A percentile compares a stretch with the other conserved stretches of the same genome.
Conservation (phyloP, 2,329 filamentous ascomycete genomes). For the Botrytis porri region DNA sequence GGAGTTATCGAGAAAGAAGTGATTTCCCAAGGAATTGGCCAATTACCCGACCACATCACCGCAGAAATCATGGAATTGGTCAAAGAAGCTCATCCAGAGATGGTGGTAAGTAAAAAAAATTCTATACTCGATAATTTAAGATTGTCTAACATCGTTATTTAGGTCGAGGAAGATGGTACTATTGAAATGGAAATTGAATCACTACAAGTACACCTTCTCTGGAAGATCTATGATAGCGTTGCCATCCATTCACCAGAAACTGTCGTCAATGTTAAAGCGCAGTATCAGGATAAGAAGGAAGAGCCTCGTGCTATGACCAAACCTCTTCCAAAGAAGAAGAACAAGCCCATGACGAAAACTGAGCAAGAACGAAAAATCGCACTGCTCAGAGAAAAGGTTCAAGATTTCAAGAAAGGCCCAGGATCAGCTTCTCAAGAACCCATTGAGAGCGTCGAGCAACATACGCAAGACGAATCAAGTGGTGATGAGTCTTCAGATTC, state of each 20-base stretch:
- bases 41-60: constrained; percentile 74
- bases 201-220: constrained; percentile 51
- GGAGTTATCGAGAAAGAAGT: constrained; percentile 84
- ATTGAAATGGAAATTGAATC: constrained; percentile 60
- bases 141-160: constrained; percentile 31
- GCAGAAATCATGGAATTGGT: constrained; percentile 84
- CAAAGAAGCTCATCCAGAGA: constrained; percentile 73
- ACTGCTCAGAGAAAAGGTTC: constrained; percentile 58
- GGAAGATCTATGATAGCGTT: constrained; percentile 53
- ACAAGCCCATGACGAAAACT: constrained; percentile 72
- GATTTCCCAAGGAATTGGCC: constrained; percentile 81
- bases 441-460: constrained; percentile 37
- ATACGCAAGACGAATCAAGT: constrained; percentile 45
- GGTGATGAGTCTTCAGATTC: constrained; percentile 54
- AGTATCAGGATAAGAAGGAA: constrained; percentile 31
- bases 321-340: constrained; percentile 51
- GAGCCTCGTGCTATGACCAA: constrained; percentile 36
- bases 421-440: constrained; percentile 42
- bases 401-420: constrained; percentile 39
- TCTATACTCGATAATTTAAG: constrained; percentile 21
- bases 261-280: constrained; percentile 32
- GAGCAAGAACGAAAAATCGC: constrained; percentile 68
- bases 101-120: constrained; percentile 50
- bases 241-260: constrained; percentile 50
- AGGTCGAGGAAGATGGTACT: constrained; percentile 51